Conservation (phyloP, 2,329 filamentous ascomycete species). For the Colletotrichum echinochloae region DNA sequence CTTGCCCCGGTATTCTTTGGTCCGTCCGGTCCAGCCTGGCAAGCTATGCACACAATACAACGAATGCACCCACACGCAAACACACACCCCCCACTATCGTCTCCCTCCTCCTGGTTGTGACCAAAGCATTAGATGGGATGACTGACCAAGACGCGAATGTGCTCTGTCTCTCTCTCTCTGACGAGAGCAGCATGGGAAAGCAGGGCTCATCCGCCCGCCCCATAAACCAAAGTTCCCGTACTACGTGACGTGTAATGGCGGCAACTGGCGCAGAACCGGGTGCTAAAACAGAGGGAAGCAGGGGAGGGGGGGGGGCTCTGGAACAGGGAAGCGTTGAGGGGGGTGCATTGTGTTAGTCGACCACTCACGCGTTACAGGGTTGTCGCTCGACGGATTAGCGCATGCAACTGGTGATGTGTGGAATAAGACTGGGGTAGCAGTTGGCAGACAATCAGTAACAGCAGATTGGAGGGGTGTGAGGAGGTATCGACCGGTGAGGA, state of each 20-base stretch:
- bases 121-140: neutral
- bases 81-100: neutral
- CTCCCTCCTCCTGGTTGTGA: neutral
- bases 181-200: too few species aligned
- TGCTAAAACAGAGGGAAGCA: conserved; percentile 1
- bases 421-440: neutral
- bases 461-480: neutral
- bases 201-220: neutral
- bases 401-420: conserved; percentile 2
- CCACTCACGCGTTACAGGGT: conserved; percentile 9
- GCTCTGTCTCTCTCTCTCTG: too few species aligned
- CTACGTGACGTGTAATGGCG: neutral
- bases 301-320: neutral
- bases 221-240: neutral
- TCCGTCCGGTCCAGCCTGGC: neutral
- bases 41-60: neutral
- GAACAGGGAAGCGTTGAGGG: neutral
- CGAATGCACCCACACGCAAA: neutral
- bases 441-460: neutral
- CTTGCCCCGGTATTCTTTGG: neutral
- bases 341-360: neutral
- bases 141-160: neutral
- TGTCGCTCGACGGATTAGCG: conserved; percentile 8
- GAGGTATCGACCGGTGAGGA: conserved; percentile 27
- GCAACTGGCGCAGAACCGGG: neutral